A percentile compares a stretch with the other conserved stretches of the same genome.
phyloP scores from a whole-genome alignment of 768 basidiomycete genomes.

The Udeniomyces megalosporus region DNA sequence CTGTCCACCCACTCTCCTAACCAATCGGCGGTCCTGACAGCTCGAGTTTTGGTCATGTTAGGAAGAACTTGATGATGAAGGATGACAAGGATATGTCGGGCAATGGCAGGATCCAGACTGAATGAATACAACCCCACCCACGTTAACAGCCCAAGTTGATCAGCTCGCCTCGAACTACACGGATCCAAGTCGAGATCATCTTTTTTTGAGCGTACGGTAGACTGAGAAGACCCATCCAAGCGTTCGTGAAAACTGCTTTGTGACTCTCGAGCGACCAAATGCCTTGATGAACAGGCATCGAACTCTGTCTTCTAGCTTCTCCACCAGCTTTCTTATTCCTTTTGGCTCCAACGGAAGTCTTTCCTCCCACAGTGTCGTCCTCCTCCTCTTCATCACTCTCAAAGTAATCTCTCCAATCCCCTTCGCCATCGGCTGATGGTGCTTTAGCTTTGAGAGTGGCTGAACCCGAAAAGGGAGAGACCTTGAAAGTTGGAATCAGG shows the following conservation, averaged over 20 bases:
- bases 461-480: not conserved
- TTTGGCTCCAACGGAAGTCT: constrained; percentile 23
- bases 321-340: constrained; percentile 24
- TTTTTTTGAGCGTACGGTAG: constrained; percentile 1
- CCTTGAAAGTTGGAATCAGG: constrained; percentile 1
- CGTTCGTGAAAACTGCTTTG: constrained; percentile 5
- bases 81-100: constrained; percentile 49
- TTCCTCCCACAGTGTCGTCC: constrained; percentile 1
- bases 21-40: constrained; percentile 66
- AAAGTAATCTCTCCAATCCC: constrained; percentile 72
- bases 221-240: constrained; percentile 13
- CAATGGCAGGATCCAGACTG: constrained; percentile 26
- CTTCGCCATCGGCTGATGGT: constrained; percentile 34
- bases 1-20: constrained; percentile 65
- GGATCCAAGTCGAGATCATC: not conserved
- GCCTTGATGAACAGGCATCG: constrained; percentile 10
- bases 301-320: constrained; percentile 4
- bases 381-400: constrained; percentile 39
- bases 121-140: too few relatives aligned
- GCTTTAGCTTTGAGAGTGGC: not conserved
- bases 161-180: too few relatives aligned
- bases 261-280: constrained; percentile 36
- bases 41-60: constrained; percentile 44
- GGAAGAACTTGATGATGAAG: constrained; percentile 75
- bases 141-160: not conserved